These are phyloP conservation scores for Murraya paniculata DNA, from an alignment of 345 rosid genomes.

Conservation along the genomic window DNA sequence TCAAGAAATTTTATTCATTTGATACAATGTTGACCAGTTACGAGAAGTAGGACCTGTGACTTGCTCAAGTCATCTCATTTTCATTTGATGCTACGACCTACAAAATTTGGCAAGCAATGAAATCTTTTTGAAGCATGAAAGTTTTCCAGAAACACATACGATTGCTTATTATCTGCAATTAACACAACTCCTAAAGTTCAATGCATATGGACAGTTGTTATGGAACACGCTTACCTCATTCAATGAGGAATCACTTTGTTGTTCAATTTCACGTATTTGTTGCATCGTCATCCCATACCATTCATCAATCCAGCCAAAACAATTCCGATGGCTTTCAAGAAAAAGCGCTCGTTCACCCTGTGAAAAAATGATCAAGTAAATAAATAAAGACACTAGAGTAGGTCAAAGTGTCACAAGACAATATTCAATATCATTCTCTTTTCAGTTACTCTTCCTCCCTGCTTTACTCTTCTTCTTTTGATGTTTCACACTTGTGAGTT, in stretches of 20 bases:
- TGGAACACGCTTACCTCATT: conserved; percentile 35
- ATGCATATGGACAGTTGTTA: neutral
- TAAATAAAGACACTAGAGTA: neutral
- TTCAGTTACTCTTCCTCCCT: neutral
- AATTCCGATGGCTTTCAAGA: conserved; percentile 53
- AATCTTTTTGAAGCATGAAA: neutral
- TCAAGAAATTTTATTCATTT: neutral
- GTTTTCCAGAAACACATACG: neutral
- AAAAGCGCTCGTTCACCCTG: conserved; percentile 73
- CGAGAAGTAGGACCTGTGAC: neutral
- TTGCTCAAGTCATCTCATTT: neutral
- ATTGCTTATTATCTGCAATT: neutral
- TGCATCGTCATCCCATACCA: conserved; percentile 64
- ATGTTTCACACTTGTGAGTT: neutral
- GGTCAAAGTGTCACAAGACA: neutral
- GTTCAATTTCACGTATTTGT: conserved; percentile 48
- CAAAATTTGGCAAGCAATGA: neutral
- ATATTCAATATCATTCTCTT: neutral
- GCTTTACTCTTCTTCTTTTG: neutral
- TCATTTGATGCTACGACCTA: neutral
- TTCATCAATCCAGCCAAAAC: conserved; percentile 70
- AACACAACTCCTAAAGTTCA: neutral
- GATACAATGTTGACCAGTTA: neutral
- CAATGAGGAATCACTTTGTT: conserved; percentile 27
- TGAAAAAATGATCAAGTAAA: neutral